Evolutionary conservation across 192 early-diverging fungal genomes (phyloP), one percentile per base, ranked within the genome.

Genomic region (Backusella circina): DNA sequence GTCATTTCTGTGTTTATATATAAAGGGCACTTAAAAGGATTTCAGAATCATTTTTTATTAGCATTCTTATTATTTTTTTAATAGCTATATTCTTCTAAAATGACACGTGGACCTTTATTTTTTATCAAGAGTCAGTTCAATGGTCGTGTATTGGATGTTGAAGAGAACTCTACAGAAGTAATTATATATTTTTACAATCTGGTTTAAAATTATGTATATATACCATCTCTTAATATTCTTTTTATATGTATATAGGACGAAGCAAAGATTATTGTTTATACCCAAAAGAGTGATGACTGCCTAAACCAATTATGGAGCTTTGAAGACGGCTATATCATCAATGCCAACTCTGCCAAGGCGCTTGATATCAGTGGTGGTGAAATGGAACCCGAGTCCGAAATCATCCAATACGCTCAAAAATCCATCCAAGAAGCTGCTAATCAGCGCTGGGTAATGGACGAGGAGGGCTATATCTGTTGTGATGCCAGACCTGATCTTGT

Each of bases 281-380:
- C 37, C 12, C 75, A 76, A 18, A 76, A 76, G 50, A 7, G 8
- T 2, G 9, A 61, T 15, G 69, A 71, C 9, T 70, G 54, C 3
- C 4, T 30, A 15, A 76, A 76, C 41, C 69, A 76, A 36, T 65
- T 76, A 12, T 76, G 69, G 75, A 16, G 61, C 15, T 76, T 41
- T 13, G 54, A 70, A n/a, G 57, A 76, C 44, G 75, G 69, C 9
- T 70, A 70, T 28, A 65, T 76, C 13, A 70, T 76, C 16, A 76
- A 76, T 44, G 67, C 61, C 39, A 77, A 77, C 18, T 72, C 70
- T 67, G 76, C 61, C 28, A 77, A 77, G 61, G 76, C 32, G n/a
- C 70, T 77, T n/a, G 76, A 77, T 30, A 77, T 77, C 61, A 39
- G 47, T 35, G 76, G 76, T 16, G 76, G 76, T 21, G 21, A 77